phyloP scores from a whole-genome alignment of 139 green algal species.

The Volvox reticuliferus region DNA sequence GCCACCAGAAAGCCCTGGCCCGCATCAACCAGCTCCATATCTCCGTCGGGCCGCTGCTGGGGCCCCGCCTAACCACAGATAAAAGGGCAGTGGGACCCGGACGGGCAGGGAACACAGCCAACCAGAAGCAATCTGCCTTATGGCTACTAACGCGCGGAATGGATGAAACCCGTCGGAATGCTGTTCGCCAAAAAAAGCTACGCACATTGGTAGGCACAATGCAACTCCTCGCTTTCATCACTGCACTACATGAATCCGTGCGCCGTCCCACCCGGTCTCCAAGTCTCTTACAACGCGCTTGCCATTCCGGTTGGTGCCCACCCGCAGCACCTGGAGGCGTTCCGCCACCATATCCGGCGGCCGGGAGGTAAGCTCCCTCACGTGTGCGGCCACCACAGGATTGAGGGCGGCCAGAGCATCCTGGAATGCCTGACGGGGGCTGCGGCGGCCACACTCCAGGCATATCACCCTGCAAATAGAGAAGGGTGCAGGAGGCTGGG shows the following conservation, averaged over 20 bases:
- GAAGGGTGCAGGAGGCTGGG: no score
- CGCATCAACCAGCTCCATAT: constrained; percentile 80
- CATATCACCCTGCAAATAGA: constrained; percentile 73
- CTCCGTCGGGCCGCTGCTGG: constrained; percentile 79
- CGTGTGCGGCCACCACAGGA: constrained; percentile 62
- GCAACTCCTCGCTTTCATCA: no score
- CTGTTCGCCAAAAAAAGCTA: no score
- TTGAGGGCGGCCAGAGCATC: constrained; percentile 75
- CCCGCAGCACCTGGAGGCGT: constrained; percentile 43
- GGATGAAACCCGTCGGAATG: no score
- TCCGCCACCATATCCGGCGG: neutral
- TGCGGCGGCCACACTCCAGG: constrained; percentile 71
- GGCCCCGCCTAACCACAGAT: no score
- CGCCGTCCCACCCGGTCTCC: no score
- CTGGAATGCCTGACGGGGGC: constrained; percentile 72
- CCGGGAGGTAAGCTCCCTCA: constrained; percentile 38
- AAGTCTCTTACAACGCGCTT: constrained; percentile 18
- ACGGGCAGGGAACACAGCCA: no score
- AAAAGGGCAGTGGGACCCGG: no score
- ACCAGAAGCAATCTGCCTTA: no score
- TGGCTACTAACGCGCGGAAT: no score
- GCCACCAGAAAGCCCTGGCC: constrained; percentile 78
- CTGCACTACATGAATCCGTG: no score
- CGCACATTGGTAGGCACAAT: no score
- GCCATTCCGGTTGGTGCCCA: constrained; percentile 11